Conservation (phyloP, 768 basidiomycete genomes). For the Trametes elegans region DNA sequence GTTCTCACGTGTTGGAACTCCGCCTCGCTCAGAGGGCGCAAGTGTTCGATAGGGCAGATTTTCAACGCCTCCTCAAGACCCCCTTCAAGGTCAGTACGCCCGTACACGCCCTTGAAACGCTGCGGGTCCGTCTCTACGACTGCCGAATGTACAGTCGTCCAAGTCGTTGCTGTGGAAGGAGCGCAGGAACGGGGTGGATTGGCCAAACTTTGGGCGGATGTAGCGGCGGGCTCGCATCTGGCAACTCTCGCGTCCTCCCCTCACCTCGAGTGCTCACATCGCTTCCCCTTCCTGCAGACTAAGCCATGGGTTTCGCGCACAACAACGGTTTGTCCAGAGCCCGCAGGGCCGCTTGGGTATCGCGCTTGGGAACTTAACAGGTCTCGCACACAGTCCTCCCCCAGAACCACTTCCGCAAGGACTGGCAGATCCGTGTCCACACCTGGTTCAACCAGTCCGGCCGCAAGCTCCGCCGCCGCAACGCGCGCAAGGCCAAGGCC, state of each 20-base stretch:
- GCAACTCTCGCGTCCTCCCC: conserved; percentile 4
- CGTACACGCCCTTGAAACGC: conserved; percentile 20
- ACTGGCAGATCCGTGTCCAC: conserved; percentile 95
- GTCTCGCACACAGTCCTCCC: conserved; percentile 65
- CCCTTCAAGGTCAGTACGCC: conserved; percentile 36
- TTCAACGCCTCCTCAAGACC: conserved; percentile 31
- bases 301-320: conserved; percentile 73
- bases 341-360: neutral
- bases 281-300: conserved; percentile 35
- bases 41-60: conserved; percentile 14
- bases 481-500: conserved; percentile 89
- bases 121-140: conserved; percentile 22
- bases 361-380: neutral
- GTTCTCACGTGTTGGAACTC: conserved; percentile 20
- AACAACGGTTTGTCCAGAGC: conserved; percentile 63
- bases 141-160: conserved; percentile 7
- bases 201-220: conserved; percentile 25
- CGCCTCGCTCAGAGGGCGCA: conserved; percentile 14
- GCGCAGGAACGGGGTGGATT: conserved; percentile 26
- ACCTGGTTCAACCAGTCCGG: conserved; percentile 99
- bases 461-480: conserved; percentile 93
- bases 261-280: conserved; percentile 19
- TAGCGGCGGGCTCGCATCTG: conserved; percentile 21
- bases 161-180: conserved; percentile 14
- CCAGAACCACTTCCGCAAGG: conserved; percentile 96